Evolutionary conservation across 2,329 filamentous ascomycete genomes (phyloP).

Genomic region (Aspergillus arachidicola): DNA sequence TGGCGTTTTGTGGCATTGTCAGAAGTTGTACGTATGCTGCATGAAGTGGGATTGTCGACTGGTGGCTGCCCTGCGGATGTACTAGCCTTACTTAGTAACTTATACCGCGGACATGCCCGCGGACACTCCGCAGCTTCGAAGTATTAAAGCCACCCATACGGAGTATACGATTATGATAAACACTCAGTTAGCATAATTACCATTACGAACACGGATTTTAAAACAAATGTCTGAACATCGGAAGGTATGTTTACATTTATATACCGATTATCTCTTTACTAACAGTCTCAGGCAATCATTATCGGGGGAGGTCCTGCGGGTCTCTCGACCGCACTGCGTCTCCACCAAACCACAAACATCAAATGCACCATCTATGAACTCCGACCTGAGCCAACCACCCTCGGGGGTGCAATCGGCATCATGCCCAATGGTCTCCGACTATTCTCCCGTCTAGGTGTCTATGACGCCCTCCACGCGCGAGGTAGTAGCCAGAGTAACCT

Average conservation of each 20-base stretch:
- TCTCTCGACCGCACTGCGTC: constrained; percentile 22
- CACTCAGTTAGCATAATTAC: neutral
- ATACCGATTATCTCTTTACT: neutral
- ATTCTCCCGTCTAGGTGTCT: constrained; percentile 28
- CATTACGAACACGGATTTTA: neutral
- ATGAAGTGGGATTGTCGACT: neutral
- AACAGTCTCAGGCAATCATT: constrained; percentile 19
- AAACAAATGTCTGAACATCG: neutral
- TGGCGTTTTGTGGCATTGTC: neutral
- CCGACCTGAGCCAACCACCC: constrained; percentile 30
- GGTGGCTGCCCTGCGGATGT: neutral
- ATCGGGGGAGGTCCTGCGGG: constrained; percentile 26
- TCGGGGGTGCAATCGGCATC: constrained; percentile 35
- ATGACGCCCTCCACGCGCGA: constrained; percentile 1
- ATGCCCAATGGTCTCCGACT: constrained; percentile 34
- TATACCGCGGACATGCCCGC: neutral
- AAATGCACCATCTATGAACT: constrained; percentile 31
- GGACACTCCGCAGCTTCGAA: neutral
- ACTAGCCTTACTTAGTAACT: neutral
- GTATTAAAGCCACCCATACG: neutral
- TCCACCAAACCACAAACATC: constrained; percentile 19
- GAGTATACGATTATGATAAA: neutral
- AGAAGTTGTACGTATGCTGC: neutral
- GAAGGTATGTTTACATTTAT: neutral
- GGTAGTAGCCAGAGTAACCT: neutral